Percentiles rank a stretch among this genome's conserved stretches.
These are phyloP conservation scores for Alternaria dauci DNA, from an alignment of 2,329 filamentous ascomycete genomes.

Conservation along the genomic window DNA sequence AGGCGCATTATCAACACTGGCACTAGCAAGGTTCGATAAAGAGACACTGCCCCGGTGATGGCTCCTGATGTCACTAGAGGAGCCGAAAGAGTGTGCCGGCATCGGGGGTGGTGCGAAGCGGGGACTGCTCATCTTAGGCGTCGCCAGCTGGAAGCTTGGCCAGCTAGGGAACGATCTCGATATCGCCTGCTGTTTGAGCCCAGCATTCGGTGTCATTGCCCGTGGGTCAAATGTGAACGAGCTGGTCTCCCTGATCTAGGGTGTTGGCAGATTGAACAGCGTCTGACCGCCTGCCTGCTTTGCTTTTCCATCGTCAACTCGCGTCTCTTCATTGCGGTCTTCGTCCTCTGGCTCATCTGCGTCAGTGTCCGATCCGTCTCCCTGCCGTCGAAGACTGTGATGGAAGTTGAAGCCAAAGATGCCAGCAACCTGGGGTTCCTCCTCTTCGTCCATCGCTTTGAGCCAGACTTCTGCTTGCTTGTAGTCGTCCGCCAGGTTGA, in stretches of 20 bases:
- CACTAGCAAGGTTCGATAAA: background rate
- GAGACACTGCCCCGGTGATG: background rate
- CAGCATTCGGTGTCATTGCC: background rate
- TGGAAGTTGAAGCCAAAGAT: constrained; percentile 16
- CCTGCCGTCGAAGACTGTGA: constrained; percentile 3
- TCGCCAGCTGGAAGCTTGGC: background rate
- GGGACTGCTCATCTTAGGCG: background rate
- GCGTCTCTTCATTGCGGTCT: background rate
- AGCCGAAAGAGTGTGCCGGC: background rate
- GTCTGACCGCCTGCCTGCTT: background rate
- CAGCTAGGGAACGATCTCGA: background rate
- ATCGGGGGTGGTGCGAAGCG: background rate
- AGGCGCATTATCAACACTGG: background rate
- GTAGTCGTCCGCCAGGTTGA: constrained; percentile 12
- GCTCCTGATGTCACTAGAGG: background rate
- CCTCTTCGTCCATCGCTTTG: background rate
- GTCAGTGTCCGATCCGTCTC: background rate
- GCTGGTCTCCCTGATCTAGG: background rate
- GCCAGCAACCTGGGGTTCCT: constrained; percentile 6
- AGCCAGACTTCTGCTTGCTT: constrained; percentile 14
- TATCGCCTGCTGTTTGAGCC: background rate
- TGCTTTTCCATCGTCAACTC: background rate
- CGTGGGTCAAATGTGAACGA: background rate
- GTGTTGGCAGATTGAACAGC: background rate
- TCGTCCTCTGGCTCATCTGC: background rate